phyloP scores from a whole-genome alignment of 805 yeast genomes.

The Blastobotrys attinorum region DNA sequence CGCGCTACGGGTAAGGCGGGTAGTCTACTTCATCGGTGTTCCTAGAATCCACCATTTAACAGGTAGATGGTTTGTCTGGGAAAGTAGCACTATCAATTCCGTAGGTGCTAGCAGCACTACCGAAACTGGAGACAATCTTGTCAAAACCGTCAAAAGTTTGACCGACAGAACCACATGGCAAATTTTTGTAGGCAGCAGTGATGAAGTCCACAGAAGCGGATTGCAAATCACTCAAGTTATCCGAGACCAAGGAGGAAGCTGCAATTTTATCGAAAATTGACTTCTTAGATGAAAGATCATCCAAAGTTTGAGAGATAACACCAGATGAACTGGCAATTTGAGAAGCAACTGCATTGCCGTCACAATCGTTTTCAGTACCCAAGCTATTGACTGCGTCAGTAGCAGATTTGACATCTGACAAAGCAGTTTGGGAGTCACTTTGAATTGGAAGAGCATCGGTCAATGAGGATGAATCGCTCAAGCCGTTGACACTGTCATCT shows the following conservation, averaged over 20 bases:
- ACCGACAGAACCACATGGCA: background rate
- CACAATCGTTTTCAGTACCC: background rate
- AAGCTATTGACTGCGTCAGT: background rate
- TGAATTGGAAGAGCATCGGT: background rate
- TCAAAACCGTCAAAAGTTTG: background rate
- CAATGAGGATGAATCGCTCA: background rate
- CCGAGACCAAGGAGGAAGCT: background rate
- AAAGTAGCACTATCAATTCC: background rate
- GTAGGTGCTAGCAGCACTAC: background rate
- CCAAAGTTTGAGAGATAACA: background rate
- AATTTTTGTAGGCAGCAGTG: background rate
- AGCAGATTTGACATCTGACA: background rate
- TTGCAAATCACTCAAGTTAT: background rate
- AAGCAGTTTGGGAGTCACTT: background rate
- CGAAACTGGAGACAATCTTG: background rate
- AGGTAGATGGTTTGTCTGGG: slow-evolving; percentile 1
- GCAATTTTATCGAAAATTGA: background rate
- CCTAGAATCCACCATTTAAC: too few species aligned
- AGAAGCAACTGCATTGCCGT: background rate
- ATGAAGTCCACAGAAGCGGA: background rate
- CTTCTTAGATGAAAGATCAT: background rate
- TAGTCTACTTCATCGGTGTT: too few species aligned
- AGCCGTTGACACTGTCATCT: background rate
- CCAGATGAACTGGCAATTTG: background rate
- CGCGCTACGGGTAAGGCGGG: too few species aligned